Evolutionary conservation across 352 stramenopile species (phyloP).

Genomic region (Globisporangium lucens): DNA sequence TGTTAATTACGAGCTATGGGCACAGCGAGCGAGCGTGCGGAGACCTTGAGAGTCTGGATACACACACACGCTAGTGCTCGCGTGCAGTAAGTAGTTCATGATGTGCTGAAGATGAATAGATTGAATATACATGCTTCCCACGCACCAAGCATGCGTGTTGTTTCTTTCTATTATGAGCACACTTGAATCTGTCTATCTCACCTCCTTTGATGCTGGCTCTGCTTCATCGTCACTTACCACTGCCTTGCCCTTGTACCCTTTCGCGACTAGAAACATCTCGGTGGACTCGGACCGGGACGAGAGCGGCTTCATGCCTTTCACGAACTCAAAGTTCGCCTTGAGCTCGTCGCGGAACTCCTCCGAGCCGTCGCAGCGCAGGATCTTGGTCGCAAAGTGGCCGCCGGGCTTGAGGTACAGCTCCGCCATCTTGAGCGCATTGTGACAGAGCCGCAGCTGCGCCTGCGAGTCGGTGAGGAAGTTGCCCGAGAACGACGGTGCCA

Average conservation of each 20-base stretch:
- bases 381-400: slow-evolving; percentile 79
- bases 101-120: slow-evolving; percentile 16
- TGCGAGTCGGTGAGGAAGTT: slow-evolving; percentile 76
- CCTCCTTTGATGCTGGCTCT: neutral
- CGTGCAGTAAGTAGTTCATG: neutral
- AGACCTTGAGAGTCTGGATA: neutral
- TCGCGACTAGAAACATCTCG: slow-evolving; percentile 83
- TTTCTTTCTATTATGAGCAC: neutral
- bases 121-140: slow-evolving; percentile 20
- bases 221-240: neutral
- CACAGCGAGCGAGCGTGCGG: neutral
- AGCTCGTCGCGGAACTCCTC: slow-evolving; percentile 76
- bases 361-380: slow-evolving; percentile 71
- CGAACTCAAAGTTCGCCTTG: slow-evolving; percentile 59
- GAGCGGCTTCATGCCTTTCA: slow-evolving; percentile 81
- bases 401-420: slow-evolving; percentile 76
- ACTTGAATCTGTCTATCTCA: neutral
- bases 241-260: slow-evolving; percentile 47
- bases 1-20: neutral
- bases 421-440: slow-evolving; percentile 85
- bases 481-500: slow-evolving; percentile 83
- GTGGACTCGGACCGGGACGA: slow-evolving; percentile 79
- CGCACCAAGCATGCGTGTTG: neutral
- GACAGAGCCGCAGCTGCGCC: slow-evolving; percentile 76
- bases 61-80: neutral